Percentiles rank a stretch among this genome's conserved stretches.
Evolutionary conservation across 331 rosid species (phyloP).

Genomic region (Rosa hybrid): DNA sequence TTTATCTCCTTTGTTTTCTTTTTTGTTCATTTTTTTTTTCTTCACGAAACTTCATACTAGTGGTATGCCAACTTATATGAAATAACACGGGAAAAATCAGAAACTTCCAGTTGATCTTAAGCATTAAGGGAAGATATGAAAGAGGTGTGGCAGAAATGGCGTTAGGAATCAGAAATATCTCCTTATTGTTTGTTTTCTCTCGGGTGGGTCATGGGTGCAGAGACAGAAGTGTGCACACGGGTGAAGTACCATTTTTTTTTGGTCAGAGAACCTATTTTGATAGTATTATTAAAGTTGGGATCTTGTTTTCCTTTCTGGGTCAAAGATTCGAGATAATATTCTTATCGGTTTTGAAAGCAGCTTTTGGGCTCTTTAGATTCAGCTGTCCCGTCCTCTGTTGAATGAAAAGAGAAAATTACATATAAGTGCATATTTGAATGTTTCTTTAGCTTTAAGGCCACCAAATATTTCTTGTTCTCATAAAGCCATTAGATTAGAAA

Average conservation of each 20-base stretch:
- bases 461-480: too few species aligned
- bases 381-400: not conserved
- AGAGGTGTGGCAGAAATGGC: not conserved
- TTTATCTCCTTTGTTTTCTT: not conserved
- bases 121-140: not conserved
- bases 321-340: not conserved
- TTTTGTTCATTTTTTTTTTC: too few species aligned
- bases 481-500: too few species aligned
- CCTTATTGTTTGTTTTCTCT: not conserved
- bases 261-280: not conserved
- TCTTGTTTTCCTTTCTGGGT: not conserved
- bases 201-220: not conserved
- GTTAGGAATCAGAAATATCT: not conserved
- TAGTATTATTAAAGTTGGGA: not conserved
- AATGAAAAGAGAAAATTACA: not conserved
- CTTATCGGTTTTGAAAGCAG: not conserved
- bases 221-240: not conserved
- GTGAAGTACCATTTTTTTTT: conserved; percentile 30
- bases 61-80: too few species aligned
- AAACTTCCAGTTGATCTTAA: not conserved
- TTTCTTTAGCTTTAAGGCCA: too few species aligned
- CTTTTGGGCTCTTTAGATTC: not conserved
- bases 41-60: too few species aligned
- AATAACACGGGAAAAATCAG: not conserved
- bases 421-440: too few species aligned